These are phyloP conservation scores for Ceriops decandra DNA, from an alignment of 345 rosid species.

Conservation along the genomic window DNA sequence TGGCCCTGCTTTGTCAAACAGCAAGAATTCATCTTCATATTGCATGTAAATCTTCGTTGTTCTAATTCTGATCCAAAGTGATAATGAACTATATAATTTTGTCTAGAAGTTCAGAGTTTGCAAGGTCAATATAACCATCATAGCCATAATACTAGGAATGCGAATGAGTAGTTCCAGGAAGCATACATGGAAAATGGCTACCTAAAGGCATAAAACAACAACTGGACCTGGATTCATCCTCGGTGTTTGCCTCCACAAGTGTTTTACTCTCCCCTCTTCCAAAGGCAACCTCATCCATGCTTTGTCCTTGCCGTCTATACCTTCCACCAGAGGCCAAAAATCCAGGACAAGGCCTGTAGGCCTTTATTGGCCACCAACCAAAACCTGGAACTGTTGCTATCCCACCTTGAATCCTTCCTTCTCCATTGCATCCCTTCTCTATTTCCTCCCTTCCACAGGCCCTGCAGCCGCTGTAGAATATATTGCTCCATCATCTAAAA, in stretches of 20 bases:
- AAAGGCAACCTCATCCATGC: slow-evolving; percentile 87
- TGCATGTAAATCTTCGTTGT: too few relatives aligned
- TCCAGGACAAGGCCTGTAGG: slow-evolving; percentile 89
- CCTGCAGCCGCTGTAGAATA: slow-evolving; percentile 59
- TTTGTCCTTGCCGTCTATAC: slow-evolving; percentile 72
- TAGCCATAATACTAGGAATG: background rate
- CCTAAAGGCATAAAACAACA: background rate
- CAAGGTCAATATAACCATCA: too few relatives aligned
- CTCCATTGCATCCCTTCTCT: slow-evolving; percentile 88
- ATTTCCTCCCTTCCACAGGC: slow-evolving; percentile 74
- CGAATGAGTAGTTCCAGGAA: background rate
- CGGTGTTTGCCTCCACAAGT: slow-evolving; percentile 13
- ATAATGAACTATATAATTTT: too few relatives aligned
- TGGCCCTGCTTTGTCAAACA: too few relatives aligned
- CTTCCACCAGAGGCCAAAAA: slow-evolving; percentile 82
- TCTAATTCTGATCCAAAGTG: too few relatives aligned
- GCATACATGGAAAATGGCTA: background rate
- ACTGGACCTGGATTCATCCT: slow-evolving; percentile 37
- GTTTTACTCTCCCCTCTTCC: slow-evolving; percentile 39
- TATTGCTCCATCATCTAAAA: background rate
- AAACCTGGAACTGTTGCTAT: slow-evolving; percentile 91
- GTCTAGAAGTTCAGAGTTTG: too few relatives aligned
- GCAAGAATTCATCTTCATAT: too few relatives aligned
- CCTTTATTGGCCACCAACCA: slow-evolving; percentile 99
- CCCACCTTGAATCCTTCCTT: slow-evolving; percentile 97